Evolutionary conservation across 805 yeast genomes (phyloP).

Genomic region (Myxozyma kluyveri): DNA sequence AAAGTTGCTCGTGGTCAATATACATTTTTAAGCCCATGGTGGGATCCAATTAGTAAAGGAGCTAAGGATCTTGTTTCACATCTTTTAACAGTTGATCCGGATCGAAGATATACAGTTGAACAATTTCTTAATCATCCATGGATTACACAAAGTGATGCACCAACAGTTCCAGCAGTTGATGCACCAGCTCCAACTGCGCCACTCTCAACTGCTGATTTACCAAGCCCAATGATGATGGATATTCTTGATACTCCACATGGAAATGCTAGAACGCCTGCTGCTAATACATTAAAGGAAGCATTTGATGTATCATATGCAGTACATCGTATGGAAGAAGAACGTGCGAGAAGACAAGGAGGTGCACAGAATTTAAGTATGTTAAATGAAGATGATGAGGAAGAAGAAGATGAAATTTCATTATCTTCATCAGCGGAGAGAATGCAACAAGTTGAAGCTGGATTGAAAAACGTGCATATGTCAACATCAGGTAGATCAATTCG

Average conservation of each 20-base stretch:
- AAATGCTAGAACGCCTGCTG: conserved; percentile 49
- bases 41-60: conserved; percentile 72
- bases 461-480: conserved; percentile 27
- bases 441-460: conserved; percentile 28
- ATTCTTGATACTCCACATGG: conserved; percentile 23
- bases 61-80: conserved; percentile 70
- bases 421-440: conserved; percentile 10
- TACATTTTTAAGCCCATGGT: conserved; percentile 78
- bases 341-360: conserved; percentile 37
- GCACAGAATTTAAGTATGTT: conserved; percentile 37
- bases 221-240: conserved; percentile 25
- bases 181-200: conserved; percentile 16
- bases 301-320: conserved; percentile 85
- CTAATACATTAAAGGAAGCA: conserved; percentile 78
- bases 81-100: conserved; percentile 69
- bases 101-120: conserved; percentile 64
- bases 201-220: background rate
- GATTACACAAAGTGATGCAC: conserved; percentile 47
- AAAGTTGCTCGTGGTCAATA: conserved; percentile 79
- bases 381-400: conserved; percentile 41
- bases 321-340: conserved; percentile 72
- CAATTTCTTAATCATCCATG: conserved; percentile 75
- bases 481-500: background rate
- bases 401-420: conserved; percentile 30
- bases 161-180: conserved; percentile 31